Percentiles rank a stretch among this genome's conserved stretches.
Conservation (phyloP, 1,139 yeast species). For the Debaryomyces udenii region DNA sequence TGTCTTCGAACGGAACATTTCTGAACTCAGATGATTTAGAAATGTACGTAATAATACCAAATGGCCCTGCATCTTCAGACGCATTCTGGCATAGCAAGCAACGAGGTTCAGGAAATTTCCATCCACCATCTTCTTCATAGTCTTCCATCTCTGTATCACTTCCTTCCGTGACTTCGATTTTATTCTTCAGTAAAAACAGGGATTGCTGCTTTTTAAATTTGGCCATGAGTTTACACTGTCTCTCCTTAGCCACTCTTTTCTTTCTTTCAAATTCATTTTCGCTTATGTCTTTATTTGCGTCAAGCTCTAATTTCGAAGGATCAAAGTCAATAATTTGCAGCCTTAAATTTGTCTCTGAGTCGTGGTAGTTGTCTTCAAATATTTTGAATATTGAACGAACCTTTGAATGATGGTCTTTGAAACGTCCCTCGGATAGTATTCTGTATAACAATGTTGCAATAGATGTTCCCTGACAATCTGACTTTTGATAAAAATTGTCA, state of each 20-base stretch:
- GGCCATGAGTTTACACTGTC: slow-evolving; percentile 74
- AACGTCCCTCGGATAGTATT: slow-evolving; percentile 43
- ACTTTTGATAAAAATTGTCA: slow-evolving; percentile 35
- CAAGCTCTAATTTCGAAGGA: slow-evolving; percentile 20
- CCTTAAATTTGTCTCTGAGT: slow-evolving; percentile 24
- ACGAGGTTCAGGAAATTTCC: slow-evolving; percentile 78
- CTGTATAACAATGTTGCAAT: slow-evolving; percentile 50
- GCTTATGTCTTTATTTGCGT: slow-evolving; percentile 18
- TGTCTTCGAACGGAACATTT: slow-evolving; percentile 61
- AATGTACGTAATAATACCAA: slow-evolving; percentile 71
- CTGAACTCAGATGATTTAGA: slow-evolving; percentile 64
- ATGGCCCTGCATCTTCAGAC: slow-evolving; percentile 65
- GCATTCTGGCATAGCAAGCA: slow-evolving; percentile 92
- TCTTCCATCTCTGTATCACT: slow-evolving; percentile 45
- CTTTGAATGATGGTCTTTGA: slow-evolving; percentile 49
- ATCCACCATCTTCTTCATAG: slow-evolving; percentile 37
- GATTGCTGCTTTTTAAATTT: slow-evolving; percentile 79
- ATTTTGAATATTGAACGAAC: slow-evolving; percentile 55
- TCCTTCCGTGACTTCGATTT: slow-evolving; percentile 30
- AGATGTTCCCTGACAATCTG: slow-evolving; percentile 35
- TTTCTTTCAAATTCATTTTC: slow-evolving; percentile 59
- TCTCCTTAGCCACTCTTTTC: slow-evolving; percentile 68
- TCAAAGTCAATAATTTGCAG: slow-evolving; percentile 27
- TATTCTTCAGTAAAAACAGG: slow-evolving; percentile 60
- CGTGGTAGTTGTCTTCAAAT: slow-evolving; percentile 31